Conservation (phyloP, 2,329 filamentous ascomycete genomes). For the Aspergillus ochraceus region DNA sequence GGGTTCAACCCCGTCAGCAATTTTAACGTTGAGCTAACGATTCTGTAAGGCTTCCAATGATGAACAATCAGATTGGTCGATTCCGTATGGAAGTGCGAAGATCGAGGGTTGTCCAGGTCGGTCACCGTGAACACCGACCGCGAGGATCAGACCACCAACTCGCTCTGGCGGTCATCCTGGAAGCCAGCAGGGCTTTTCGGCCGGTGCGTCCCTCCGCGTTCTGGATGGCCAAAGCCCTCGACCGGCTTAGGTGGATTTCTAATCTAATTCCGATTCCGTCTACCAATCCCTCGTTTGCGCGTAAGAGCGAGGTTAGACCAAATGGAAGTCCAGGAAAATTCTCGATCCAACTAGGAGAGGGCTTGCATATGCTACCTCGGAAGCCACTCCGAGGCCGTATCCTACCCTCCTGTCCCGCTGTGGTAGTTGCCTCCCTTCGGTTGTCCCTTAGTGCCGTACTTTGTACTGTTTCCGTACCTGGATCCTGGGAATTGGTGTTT, state of each 20-base stretch:
- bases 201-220: not conserved
- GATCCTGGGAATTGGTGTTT: not conserved
- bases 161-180: not conserved
- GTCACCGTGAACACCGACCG: not conserved
- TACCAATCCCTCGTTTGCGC: not conserved
- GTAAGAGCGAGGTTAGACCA: not conserved
- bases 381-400: conserved; percentile 19
- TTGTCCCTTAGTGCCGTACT: not conserved
- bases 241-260: not conserved
- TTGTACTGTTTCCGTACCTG: not conserved
- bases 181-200: not conserved
- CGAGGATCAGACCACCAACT: conserved; percentile 6
- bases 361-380: conserved; percentile 24
- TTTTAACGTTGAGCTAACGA: conserved; percentile 10
- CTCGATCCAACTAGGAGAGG: conserved; percentile 20
- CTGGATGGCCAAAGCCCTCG: not conserved
- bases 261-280: not conserved
- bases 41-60: conserved; percentile 15
- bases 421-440: conserved; percentile 1
- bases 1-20: not conserved
- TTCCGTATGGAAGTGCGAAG: not conserved
- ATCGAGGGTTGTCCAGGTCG: not conserved
- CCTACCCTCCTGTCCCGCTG: not conserved
- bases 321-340: conserved; percentile 9
- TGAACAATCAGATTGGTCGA: not conserved